Evolutionary conservation across 768 basidiomycete species (phyloP), one percentile per base, ranked within the genome.

Genomic region (Lentinula sp.): DNA sequence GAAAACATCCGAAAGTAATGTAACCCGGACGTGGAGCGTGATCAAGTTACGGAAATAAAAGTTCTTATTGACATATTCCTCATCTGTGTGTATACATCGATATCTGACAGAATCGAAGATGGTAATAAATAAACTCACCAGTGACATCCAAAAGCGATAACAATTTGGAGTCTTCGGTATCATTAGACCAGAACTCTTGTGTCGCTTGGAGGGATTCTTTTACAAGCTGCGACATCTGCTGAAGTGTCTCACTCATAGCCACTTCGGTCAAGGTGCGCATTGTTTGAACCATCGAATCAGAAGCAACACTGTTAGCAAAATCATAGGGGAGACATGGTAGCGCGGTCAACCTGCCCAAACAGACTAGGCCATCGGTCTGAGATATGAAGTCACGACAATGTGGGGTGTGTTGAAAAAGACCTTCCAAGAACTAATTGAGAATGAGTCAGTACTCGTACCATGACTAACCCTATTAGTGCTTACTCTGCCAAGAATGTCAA

Each of bases 341-440:
- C 18, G 85, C 83, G 36, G 95, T 87, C 45, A 98, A 78, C 65
- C 83, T 81, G 64, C 93, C 86, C 59, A 98, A 76, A 65, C 82
- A 78, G 64, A 86, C 77, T 43, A 98, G 79, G 52, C 92, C 85
- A 67, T 95, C 84, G 4, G 87, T 79, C 62, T 82, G 79, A 51
- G 81, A 76, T 62, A 97, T 85, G 71, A 98, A 98, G 66, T 98
- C 96, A 65, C 86, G 86, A 77, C 91, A 91, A 71, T 98, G 92
- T 23, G 86, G 85, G 1, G 86, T 80, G 69, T 96, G 95, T 67
- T 95, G 94, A 77, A 98, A 95, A 45, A 98, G 81, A 6, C 97
- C 95, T 71, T 95, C 93, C 58, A 95, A 80, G 73, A 97, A 95
- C 93, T 95, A 35, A 55, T 42, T n/a, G 62, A 37, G 49, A 49